Conservation (phyloP, 2,329 filamentous ascomycete genomes). For the Colletotrichum noveboracense region DNA sequence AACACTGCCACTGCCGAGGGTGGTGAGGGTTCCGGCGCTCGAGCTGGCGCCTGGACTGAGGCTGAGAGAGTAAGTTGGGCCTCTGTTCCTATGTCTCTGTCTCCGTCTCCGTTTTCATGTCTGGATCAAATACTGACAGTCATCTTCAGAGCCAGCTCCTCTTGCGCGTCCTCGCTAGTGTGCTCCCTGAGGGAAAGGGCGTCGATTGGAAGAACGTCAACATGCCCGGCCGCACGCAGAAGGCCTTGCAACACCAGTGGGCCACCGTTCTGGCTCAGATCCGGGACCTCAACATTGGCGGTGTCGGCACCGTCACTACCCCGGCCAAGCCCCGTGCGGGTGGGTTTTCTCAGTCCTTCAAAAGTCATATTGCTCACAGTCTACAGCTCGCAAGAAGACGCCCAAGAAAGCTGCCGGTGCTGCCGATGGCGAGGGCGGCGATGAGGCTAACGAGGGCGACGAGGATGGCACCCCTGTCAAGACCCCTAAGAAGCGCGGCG, state of each 20-base stretch:
- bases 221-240: constrained; percentile 42
- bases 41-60: constrained; percentile 36
- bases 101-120: background rate
- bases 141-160: constrained; percentile 36
- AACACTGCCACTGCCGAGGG: constrained; percentile 1
- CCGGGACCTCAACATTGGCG: constrained; percentile 35
- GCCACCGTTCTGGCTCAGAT: constrained; percentile 39
- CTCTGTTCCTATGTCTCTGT: background rate
- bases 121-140: background rate
- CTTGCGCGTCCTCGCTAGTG: constrained; percentile 38
- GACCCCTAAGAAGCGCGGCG: constrained; percentile 3
- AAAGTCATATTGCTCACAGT: background rate
- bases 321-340: constrained; percentile 6
- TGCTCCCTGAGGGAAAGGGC: constrained; percentile 31
- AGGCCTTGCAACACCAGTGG: constrained; percentile 43
- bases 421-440: background rate
- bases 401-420: constrained; percentile 23
- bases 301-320: background rate
- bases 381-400: constrained; percentile 24
- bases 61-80: constrained; percentile 36
- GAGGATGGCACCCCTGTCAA: background rate
- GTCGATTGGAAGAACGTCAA: constrained; percentile 40
- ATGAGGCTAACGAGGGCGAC: background rate
- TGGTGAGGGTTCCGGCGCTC: constrained; percentile 23
- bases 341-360: background rate